Conservation (phyloP, 805 yeast species). For the Myxozyma monticola region DNA sequence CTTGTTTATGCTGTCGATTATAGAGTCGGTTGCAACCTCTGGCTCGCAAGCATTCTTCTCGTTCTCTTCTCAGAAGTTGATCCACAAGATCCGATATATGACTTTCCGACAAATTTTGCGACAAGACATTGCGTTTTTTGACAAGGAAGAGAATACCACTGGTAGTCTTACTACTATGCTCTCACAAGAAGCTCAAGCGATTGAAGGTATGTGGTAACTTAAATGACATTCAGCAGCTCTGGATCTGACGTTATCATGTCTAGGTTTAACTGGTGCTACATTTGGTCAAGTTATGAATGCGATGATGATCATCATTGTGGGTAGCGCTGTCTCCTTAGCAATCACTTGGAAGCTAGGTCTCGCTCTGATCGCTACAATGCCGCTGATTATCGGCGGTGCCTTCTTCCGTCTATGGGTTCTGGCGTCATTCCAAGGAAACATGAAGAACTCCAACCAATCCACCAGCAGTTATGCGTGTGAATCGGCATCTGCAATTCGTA, state of each 20-base stretch:
- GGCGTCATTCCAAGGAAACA: conserved; percentile 35
- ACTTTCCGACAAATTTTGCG: conserved; percentile 40
- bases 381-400: conserved; percentile 44
- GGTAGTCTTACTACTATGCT: conserved; percentile 43
- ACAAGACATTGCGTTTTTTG: conserved; percentile 43
- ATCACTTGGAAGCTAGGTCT: conserved; percentile 45
- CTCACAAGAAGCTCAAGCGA: conserved; percentile 44
- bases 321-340: conserved; percentile 40
- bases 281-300: conserved; percentile 40
- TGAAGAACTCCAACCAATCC: conserved; percentile 12
- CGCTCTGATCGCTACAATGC: conserved; percentile 42
- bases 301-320: conserved; percentile 39
- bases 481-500: conserved; percentile 43
- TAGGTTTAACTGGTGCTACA: conserved; percentile 33
- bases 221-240: no score
- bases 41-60: conserved; percentile 5
- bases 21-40: conserved; percentile 9
- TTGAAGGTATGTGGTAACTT: conserved; percentile 33
- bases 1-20: conserved; percentile 17
- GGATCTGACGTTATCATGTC: neutral
- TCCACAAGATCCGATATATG: conserved; percentile 38
- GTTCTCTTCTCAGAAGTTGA: conserved; percentile 38
- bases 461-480: conserved; percentile 41
- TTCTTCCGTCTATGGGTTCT: conserved; percentile 42
- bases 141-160: conserved; percentile 40